Base-by-base conservation (phyloP, 768 basidiomycete species). In the Boletus sp. region DNA sequence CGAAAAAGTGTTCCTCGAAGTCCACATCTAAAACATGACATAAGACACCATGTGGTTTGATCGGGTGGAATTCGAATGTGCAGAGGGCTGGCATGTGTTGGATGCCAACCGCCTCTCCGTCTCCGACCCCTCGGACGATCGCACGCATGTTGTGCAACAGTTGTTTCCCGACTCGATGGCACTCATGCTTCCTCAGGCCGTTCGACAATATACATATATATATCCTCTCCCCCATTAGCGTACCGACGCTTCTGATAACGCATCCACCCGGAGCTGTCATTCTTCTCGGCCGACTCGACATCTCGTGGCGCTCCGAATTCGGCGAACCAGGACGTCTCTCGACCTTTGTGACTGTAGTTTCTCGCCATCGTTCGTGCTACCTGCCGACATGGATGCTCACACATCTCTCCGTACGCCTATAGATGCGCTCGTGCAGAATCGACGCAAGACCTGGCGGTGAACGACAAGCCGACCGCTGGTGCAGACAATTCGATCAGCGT, bases 1-100 rank as follows among this genome's bases (percentile, higher is more conserved):
- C 53, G 85, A 90, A 47, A 92, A 92, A 60, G 80, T 96, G 35
- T 94, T 93, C 72, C 84, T 98, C 20, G 95, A 98, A 70, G 35
- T 94, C 92, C 72, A 96, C 66, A 86, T 96, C 11, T 92, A 96
- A 67, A 98, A 97, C 64, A 76, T 90, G 55, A 92, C 90, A 0
- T 81, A 84, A 52, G 84, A 86, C 12, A 79, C 87, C 2, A 80
- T 94, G 75, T 85, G 80, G 76, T 90, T 92, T 58, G 87, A 92
- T 61, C 82, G 80, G n/a, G 88, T 97, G 80, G 73, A 77, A 10
- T 84, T 98, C 54, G 90, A 92, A 55, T 82, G 84, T 48, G 80
- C 83, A 7, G 86, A 86, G 10, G 82, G 80, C 5, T 89, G 89
- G 89, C 70, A 75, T 24, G 81, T 77, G 9, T 66, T 78, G 50